Conservation (phyloP, 495 filamentous ascomycete genomes). For the Choiromyces venosus region DNA sequence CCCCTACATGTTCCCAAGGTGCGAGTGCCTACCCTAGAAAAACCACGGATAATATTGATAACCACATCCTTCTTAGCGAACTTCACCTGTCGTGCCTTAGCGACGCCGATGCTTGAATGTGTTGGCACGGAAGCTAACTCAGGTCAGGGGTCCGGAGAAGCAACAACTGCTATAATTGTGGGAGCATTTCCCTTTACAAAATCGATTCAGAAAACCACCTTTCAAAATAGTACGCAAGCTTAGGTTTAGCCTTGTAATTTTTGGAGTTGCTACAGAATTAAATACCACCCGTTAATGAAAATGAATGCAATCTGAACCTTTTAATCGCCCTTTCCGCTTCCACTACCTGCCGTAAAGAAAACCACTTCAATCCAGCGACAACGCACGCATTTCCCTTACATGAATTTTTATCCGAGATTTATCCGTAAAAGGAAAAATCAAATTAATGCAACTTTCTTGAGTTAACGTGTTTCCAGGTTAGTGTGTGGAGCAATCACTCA, state of each 20-base stretch:
- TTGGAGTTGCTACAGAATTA: background rate
- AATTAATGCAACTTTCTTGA: background rate
- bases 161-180: background rate
- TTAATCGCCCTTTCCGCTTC: background rate
- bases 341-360: background rate
- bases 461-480: background rate
- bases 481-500: conserved; percentile 17
- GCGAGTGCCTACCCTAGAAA: background rate
- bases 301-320: background rate
- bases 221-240: background rate
- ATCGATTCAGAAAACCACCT: background rate
- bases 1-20: background rate
- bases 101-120: background rate
- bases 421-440: background rate
- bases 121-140: background rate
- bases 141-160: background rate
- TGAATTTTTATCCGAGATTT: background rate
- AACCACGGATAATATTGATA: background rate
- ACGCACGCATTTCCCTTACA: background rate
- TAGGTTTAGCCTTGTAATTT: background rate
- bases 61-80: background rate
- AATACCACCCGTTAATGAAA: background rate
- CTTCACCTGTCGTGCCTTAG: background rate
- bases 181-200: background rate
- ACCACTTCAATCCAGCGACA: background rate